These are phyloP conservation scores for Multifurca ochricompacta DNA, from an alignment of 768 basidiomycete genomes.

Conservation along the genomic window DNA sequence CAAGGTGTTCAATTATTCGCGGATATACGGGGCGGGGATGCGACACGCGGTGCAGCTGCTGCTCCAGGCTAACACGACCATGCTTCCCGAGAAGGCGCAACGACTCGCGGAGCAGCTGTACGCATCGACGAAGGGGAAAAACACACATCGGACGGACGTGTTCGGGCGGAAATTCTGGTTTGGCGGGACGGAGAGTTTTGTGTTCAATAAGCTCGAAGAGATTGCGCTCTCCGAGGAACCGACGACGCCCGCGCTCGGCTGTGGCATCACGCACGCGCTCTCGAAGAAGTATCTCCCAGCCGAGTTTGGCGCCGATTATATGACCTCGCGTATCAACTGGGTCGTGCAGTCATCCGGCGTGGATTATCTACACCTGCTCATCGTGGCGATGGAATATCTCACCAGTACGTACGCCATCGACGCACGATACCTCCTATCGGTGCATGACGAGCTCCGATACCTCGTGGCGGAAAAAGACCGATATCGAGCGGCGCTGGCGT, in stretches of 20 bases:
- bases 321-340: slow-evolving; percentile 98
- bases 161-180: slow-evolving; percentile 90
- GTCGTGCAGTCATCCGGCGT: slow-evolving; percentile 98
- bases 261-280: slow-evolving; percentile 90
- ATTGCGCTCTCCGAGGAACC: slow-evolving; percentile 84
- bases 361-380: slow-evolving; percentile 94
- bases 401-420: slow-evolving; percentile 72
- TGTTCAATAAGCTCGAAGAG: slow-evolving; percentile 97
- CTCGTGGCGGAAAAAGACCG: slow-evolving; percentile 83
- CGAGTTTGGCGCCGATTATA: slow-evolving; percentile 77
- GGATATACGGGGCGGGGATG: slow-evolving; percentile 98
- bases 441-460: slow-evolving; percentile 95
- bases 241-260: slow-evolving; percentile 88
- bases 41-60: slow-evolving; percentile 85
- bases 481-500: slow-evolving; percentile 83
- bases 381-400: slow-evolving; percentile 91
- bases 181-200: slow-evolving; percentile 90
- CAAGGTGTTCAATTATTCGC: slow-evolving; percentile 98
- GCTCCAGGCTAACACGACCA: slow-evolving; percentile 72
- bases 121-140: slow-evolving; percentile 87
- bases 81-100: slow-evolving; percentile 73
- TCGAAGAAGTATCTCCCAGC: slow-evolving; percentile 81
- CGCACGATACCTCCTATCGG: slow-evolving; percentile 91
- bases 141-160: slow-evolving; percentile 65
- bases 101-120: slow-evolving; percentile 80